Base-by-base conservation (phyloP, 2,329 filamentous ascomycete genomes). In the Clarireedia paspali region DNA sequence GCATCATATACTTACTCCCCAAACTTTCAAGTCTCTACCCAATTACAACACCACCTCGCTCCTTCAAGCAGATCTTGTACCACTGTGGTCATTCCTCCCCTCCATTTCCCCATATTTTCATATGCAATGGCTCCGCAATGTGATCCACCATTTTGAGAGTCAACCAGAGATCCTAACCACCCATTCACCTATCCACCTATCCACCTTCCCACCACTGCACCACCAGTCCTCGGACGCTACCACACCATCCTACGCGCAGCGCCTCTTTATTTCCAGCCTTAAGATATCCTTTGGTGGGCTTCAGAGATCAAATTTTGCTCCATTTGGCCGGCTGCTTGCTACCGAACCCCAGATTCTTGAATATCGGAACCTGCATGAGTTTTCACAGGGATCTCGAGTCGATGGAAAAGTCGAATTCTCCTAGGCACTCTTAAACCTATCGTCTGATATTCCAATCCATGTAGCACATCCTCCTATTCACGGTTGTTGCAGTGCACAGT, bases 361-460 rank as follows among this genome's bases (percentile, higher is more conserved):
- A 45, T 38, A 50, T 51, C 47, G 56, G 61, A 59, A 61, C 64
- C 64, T 66, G 64, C 64, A 66, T 65, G 60, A 65, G 26, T 47
- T 57, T 54, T 59, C 63, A 59, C 62, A 60, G 53, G 62, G 60
- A 58, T 61, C 36, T 20, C 10, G 7, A 53, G 17, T 48, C 15
- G 36, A 40, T 55, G 58, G 47, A 57, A 58, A 50, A 42, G 44
- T 57, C 40, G 45, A 50, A 57, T 44, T 51, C 44, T 47, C 50
- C 38, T 56, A 47, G 42, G 55, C 55, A 59, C 44, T 46, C 45
- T 56, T 34, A 57, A 63, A 57, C 60, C 60, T 60, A 63, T 64
- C 59, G 63, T 65, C 62, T 66, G 59, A 62, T 62, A 60, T 61
- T 26, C 60, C 61, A 62, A 63, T 64, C 57, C 50, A 44, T 50